Evolutionary conservation across 2,329 filamentous ascomycete genomes (phyloP).

Genomic region (Calonectria leucothoes): DNA sequence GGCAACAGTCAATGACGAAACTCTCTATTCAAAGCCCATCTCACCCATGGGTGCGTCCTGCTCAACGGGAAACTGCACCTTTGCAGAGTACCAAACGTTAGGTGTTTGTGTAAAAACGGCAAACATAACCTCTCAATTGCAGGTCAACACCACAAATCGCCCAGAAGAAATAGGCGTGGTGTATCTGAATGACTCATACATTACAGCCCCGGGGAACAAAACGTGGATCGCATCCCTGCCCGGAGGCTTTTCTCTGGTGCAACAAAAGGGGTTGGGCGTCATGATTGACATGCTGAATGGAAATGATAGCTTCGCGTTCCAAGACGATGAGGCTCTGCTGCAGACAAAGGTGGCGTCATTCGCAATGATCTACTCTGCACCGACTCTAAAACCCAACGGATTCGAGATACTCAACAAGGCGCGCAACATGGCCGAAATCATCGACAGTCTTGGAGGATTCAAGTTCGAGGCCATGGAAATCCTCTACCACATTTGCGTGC

Average conservation of each 20-base stretch:
- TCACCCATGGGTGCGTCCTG: not conserved
- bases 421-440: not conserved
- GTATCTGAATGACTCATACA: not conserved
- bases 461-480: not conserved
- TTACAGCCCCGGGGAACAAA: not conserved
- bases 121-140: not conserved
- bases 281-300: not conserved
- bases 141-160: not conserved
- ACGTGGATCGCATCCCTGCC: not conserved
- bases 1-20: not conserved
- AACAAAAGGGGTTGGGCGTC: not conserved
- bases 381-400: not conserved
- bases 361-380: not conserved
- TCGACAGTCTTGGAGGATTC: not conserved
- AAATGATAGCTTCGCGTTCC: not conserved
- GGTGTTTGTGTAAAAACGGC: not conserved
- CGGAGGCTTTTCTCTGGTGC: not conserved
- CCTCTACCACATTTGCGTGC: not conserved
- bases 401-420: not conserved
- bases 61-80: not conserved
- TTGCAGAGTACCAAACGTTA: not conserved
- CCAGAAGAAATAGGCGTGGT: not conserved
- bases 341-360: not conserved
- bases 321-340: not conserved
- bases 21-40: not conserved